phyloP scores from a whole-genome alignment of 2,329 filamentous ascomycete genomes.

The Cladosporium sp. region DNA sequence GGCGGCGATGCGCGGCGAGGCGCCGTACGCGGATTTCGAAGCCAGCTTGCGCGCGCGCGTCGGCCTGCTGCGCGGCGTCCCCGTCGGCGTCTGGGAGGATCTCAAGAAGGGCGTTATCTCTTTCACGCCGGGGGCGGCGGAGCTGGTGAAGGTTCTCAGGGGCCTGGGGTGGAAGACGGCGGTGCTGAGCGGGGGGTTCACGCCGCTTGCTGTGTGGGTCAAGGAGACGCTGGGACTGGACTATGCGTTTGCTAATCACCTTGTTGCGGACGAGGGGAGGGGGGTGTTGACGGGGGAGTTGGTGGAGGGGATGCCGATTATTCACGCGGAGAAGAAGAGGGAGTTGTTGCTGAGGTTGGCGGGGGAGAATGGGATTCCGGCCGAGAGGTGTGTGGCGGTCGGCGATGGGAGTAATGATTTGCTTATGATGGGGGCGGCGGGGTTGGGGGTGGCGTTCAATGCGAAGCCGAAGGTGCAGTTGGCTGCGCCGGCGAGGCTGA shows the following conservation, averaged over 20 bases:
- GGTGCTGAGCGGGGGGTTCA: slow-evolving; percentile 87
- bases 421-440: slow-evolving; percentile 69
- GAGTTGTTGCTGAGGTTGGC: slow-evolving; percentile 67
- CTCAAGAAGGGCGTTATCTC: slow-evolving; percentile 64
- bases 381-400: slow-evolving; percentile 65
- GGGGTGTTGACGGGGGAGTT: slow-evolving; percentile 64
- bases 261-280: slow-evolving; percentile 53
- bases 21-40: slow-evolving; percentile 67
- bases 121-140: slow-evolving; percentile 72
- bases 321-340: slow-evolving; percentile 69
- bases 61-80: slow-evolving; percentile 71
- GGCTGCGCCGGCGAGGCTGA: slow-evolving; percentile 66
- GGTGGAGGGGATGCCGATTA: slow-evolving; percentile 61
- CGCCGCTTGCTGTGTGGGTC: slow-evolving; percentile 81
- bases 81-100: slow-evolving; percentile 62
- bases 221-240: slow-evolving; percentile 75
- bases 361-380: slow-evolving; percentile 55
- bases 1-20: slow-evolving; percentile 89
- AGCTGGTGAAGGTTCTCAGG: slow-evolving; percentile 69
- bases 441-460: slow-evolving; percentile 75
- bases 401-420: slow-evolving; percentile 81
- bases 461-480: slow-evolving; percentile 77
- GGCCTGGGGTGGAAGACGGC: slow-evolving; percentile 78
- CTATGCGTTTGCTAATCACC: slow-evolving; percentile 82
- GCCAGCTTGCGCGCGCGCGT: slow-evolving; percentile 76